phyloP scores from a whole-genome alignment of 2,329 filamentous ascomycete genomes.

The Trichoderma sp. region DNA sequence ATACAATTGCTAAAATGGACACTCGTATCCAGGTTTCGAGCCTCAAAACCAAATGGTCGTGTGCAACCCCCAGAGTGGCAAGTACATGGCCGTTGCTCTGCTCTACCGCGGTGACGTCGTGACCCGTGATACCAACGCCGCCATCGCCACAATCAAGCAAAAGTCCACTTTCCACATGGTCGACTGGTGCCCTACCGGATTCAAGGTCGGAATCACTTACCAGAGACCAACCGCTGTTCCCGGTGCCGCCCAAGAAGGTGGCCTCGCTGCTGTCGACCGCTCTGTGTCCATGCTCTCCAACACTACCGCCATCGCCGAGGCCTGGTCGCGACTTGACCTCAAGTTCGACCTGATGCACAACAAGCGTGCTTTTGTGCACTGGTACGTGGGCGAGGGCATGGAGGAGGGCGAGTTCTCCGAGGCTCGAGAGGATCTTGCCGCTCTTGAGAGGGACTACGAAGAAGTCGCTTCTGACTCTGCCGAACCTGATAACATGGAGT shows the following conservation, averaged over 20 bases:
- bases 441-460: conserved; percentile 85
- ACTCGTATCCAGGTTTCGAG: conserved; percentile 63
- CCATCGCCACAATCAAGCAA: conserved; percentile 69
- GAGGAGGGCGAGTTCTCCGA: conserved; percentile 90
- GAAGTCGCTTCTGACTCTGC: conserved; percentile 78
- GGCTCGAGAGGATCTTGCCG: conserved; percentile 82
- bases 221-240: conserved; percentile 67
- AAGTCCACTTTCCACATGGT: conserved; percentile 74
- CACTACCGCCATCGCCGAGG: conserved; percentile 74
- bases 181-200: conserved; percentile 75
- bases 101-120: conserved; percentile 74
- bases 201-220: conserved; percentile 78
- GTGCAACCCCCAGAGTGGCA: conserved; percentile 73
- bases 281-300: conserved; percentile 74
- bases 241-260: conserved; percentile 56
- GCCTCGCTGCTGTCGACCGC: conserved; percentile 64
- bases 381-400: conserved; percentile 89
- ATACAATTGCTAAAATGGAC: conserved; percentile 32
- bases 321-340: conserved; percentile 72
- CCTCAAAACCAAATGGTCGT: conserved; percentile 81
- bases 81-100: conserved; percentile 76
- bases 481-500: conserved; percentile 72
- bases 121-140: conserved; percentile 69
- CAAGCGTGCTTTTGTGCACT: conserved; percentile 77
- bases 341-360: conserved; percentile 81